A percentile compares a stretch with the other conserved stretches of the same genome.
Evolutionary conservation across 208 protist species (phyloP).

Genomic region (Strigomonas culicis): DNA sequence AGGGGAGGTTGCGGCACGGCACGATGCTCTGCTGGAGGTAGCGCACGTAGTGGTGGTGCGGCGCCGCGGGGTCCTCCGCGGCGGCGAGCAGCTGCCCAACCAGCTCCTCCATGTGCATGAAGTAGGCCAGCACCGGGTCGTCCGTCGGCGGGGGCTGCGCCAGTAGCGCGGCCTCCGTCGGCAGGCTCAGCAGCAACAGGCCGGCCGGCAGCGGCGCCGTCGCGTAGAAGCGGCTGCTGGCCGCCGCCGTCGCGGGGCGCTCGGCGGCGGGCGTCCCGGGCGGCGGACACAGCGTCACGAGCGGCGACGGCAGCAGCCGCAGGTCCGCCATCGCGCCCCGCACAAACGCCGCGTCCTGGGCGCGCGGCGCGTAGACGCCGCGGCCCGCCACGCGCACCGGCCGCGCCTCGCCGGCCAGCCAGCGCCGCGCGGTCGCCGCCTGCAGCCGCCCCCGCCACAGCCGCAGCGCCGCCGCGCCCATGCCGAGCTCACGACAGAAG

Average conservation of each 20-base stretch:
- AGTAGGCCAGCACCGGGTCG: conserved; percentile 51
- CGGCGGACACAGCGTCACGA: conserved; percentile 50
- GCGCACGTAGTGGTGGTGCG: conserved; percentile 61
- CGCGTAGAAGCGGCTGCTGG: conserved; percentile 60
- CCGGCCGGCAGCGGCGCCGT: conserved; percentile 55
- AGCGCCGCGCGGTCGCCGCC: conserved; percentile 21
- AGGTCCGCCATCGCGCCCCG: conserved; percentile 33
- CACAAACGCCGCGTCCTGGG: conserved; percentile 49
- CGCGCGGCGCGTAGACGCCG: conserved; percentile 30
- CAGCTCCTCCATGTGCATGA: conserved; percentile 77
- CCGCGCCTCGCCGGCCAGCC: conserved; percentile 12
- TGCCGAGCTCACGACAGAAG: conserved; percentile 64
- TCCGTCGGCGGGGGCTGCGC: conserved; percentile 49
- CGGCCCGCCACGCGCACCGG: neutral
- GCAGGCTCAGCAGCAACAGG: conserved; percentile 74
- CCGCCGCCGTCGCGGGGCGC: conserved; percentile 15
- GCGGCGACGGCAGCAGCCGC: conserved; percentile 50
- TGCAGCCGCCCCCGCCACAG: conserved; percentile 38
- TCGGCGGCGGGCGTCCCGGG: conserved; percentile 2
- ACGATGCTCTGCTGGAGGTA: conserved; percentile 74
- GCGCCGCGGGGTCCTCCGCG: conserved; percentile 18
- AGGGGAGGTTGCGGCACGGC: conserved; percentile 68
- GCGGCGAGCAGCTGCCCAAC: conserved; percentile 63
- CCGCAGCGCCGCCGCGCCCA: conserved; percentile 37
- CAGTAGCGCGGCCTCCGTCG: conserved; percentile 65